phyloP scores from a whole-genome alignment of 192 early-diverging fungal genomes.

The Rhizophagus sp. region DNA sequence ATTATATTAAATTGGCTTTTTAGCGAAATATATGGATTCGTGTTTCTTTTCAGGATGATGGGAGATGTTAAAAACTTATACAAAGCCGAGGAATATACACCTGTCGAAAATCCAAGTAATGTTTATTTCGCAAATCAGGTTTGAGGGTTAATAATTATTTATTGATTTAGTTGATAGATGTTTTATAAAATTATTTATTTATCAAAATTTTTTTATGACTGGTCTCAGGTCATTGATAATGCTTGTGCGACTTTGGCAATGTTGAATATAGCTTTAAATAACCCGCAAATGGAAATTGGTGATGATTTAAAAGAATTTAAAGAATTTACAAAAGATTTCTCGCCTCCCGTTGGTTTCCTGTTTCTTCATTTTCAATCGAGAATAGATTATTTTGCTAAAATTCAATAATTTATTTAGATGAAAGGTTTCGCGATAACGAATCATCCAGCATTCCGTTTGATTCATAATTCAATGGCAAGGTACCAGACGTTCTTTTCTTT shows the following conservation, averaged over 20 bases:
- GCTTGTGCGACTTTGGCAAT: constrained; percentile 76
- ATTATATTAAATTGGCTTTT: no score
- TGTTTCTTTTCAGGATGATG: constrained; percentile 63
- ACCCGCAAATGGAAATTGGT: constrained; percentile 55
- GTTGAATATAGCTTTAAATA: constrained; percentile 65
- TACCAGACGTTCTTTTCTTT: not conserved
- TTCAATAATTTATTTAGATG: constrained; percentile 30
- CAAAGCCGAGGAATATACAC: constrained; percentile 2
- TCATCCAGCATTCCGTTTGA: constrained; percentile 55
- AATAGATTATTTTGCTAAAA: not conserved
- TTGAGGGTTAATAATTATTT: not conserved
- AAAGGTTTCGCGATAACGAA: constrained; percentile 62
- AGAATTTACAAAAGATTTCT: constrained; percentile 59
- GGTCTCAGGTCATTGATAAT: constrained; percentile 60
- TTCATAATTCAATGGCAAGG: constrained; percentile 61
- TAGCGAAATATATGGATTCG: constrained; percentile 60
- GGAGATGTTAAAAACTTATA: constrained; percentile 15
- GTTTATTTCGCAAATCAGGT: constrained; percentile 45
- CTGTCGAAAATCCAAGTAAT: constrained; percentile 6
- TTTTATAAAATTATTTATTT: constrained; percentile 6
- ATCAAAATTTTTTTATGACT: no score
- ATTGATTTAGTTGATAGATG: constrained; percentile 1
- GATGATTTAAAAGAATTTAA: constrained; percentile 55
- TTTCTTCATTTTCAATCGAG: not conserved
- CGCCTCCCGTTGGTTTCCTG: constrained; percentile 45